Conservation (phyloP, 2,329 filamentous ascomycete genomes). For the Cladosporium colombiae region DNA sequence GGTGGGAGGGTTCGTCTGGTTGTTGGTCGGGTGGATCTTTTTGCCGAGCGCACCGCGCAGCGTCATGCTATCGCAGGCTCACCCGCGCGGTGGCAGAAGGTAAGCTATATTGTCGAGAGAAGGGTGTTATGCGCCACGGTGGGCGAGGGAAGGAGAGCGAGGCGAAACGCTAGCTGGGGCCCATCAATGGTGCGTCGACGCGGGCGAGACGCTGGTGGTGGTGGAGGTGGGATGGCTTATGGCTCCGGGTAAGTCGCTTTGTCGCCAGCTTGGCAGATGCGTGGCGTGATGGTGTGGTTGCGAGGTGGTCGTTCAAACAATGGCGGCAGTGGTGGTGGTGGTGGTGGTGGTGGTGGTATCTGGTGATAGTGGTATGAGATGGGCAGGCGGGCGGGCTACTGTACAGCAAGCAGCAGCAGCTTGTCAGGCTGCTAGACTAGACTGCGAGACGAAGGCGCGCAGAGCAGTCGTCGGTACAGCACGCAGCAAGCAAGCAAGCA, state of each 20-base stretch:
- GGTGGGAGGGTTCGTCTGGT: conserved; percentile 19
- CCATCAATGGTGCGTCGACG: conserved; percentile 18
- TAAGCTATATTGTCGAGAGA: neutral
- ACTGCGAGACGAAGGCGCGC: neutral
- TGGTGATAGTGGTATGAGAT: neutral
- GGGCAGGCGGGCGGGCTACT: neutral
- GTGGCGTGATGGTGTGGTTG: neutral
- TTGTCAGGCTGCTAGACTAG: neutral
- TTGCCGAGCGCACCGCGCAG: conserved; percentile 24
- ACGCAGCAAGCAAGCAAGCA: neutral
- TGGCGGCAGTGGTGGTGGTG: too few relatives aligned
- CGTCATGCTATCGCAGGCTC: conserved; percentile 27
- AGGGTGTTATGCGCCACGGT: neutral
- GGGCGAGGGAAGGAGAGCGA: neutral
- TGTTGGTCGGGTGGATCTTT: conserved; percentile 4
- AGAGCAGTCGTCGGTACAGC: neutral
- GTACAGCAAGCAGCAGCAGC: neutral
- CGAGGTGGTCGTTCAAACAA: neutral
- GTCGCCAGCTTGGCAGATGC: neutral
- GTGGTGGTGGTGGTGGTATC: neutral
- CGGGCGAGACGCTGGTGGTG: neutral
- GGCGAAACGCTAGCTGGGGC: conserved; percentile 16
- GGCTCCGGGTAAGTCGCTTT: neutral
- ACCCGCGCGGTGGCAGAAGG: conserved; percentile 7
- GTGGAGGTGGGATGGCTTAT: conserved; percentile 1